phyloP scores from a whole-genome alignment of 2,329 filamentous ascomycete species.

The Microcyclosporella mali region DNA sequence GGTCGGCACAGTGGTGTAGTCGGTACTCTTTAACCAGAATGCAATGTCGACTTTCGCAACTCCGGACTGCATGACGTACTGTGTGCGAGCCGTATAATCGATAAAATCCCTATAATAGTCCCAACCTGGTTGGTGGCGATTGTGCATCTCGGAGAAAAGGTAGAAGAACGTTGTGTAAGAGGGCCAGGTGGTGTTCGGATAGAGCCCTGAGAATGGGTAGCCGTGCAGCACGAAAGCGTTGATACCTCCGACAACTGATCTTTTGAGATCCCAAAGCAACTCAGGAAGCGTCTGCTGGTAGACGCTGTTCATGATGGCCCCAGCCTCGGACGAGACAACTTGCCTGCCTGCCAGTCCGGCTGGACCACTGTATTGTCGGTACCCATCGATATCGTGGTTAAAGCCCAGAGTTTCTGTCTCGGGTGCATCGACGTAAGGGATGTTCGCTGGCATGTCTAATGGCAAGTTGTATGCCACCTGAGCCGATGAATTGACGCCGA shows the following conservation, averaged over 20 bases:
- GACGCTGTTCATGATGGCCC: slow-evolving; percentile 20
- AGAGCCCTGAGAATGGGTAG: slow-evolving; percentile 36
- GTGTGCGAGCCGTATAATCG: slow-evolving; percentile 34
- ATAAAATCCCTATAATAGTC: slow-evolving; percentile 34
- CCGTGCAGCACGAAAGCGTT: slow-evolving; percentile 44
- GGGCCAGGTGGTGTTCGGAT: slow-evolving; percentile 46
- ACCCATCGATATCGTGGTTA: slow-evolving; percentile 26
- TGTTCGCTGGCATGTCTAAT: slow-evolving; percentile 29
- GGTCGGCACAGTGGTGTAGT: slow-evolving; percentile 4
- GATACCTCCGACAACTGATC: slow-evolving; percentile 36
- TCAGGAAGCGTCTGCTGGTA: slow-evolving; percentile 27
- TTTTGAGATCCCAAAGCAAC: slow-evolving; percentile 34
- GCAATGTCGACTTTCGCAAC: slow-evolving; percentile 38
- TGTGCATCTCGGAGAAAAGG: slow-evolving; percentile 37
- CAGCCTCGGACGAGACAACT: slow-evolving; percentile 30
- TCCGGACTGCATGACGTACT: slow-evolving; percentile 36
- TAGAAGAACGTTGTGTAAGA: slow-evolving; percentile 42
- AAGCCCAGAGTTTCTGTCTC: slow-evolving; percentile 33
- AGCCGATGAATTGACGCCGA: slow-evolving; percentile 20
- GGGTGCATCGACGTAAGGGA: slow-evolving; percentile 29
- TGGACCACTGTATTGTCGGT: slow-evolving; percentile 30
- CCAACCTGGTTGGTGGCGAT: slow-evolving; percentile 39
- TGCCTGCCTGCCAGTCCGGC: slow-evolving; percentile 27
- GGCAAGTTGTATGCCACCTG: slow-evolving; percentile 33
- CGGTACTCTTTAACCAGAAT: slow-evolving; percentile 31